These are phyloP conservation scores for Anaeramoeba ignava DNA, from an alignment of 78 protist genomes.

Conservation along the genomic window DNA sequence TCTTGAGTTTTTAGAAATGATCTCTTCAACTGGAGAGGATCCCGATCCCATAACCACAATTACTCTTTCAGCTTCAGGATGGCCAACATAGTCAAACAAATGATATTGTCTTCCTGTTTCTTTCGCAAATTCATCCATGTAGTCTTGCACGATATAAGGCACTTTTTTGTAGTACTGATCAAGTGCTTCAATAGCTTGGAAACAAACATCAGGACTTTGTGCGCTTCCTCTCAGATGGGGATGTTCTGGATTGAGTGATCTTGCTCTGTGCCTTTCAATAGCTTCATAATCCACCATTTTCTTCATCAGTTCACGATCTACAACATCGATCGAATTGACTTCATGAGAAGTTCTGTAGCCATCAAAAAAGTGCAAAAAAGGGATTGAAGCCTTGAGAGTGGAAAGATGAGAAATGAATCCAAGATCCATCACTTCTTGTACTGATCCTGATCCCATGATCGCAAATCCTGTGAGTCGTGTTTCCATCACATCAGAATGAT, in stretches of 20 bases:
- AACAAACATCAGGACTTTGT: slow-evolving; percentile 12
- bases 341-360: slow-evolving; percentile 50
- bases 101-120: slow-evolving; percentile 29
- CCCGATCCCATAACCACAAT: slow-evolving; percentile 46
- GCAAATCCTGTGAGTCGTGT: slow-evolving; percentile 31
- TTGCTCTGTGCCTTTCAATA: slow-evolving; percentile 24
- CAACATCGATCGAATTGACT: slow-evolving; percentile 21
- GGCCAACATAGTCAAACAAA: slow-evolving; percentile 42
- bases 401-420: slow-evolving; percentile 38
- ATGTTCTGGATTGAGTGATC: slow-evolving; percentile 33
- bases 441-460: slow-evolving; percentile 20
- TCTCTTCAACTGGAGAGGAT: slow-evolving; percentile 14
- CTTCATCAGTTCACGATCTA: slow-evolving; percentile 19
- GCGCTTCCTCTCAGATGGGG: slow-evolving; percentile 38
- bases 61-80: slow-evolving; percentile 37
- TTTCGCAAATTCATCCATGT: slow-evolving; percentile 26
- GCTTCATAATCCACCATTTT: slow-evolving; percentile 7
- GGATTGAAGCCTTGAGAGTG: slow-evolving; percentile 27
- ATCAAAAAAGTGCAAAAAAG: slow-evolving; percentile 59
- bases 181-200: slow-evolving; percentile 12
- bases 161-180: slow-evolving; percentile 17
- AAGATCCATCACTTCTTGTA: slow-evolving; percentile 42
- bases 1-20: too few relatives aligned
- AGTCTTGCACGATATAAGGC: slow-evolving; percentile 30
- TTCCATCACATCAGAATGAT: slow-evolving; percentile 56